Conservation (phyloP, 495 filamentous ascomycete genomes). For the Penicillium daleae region DNA sequence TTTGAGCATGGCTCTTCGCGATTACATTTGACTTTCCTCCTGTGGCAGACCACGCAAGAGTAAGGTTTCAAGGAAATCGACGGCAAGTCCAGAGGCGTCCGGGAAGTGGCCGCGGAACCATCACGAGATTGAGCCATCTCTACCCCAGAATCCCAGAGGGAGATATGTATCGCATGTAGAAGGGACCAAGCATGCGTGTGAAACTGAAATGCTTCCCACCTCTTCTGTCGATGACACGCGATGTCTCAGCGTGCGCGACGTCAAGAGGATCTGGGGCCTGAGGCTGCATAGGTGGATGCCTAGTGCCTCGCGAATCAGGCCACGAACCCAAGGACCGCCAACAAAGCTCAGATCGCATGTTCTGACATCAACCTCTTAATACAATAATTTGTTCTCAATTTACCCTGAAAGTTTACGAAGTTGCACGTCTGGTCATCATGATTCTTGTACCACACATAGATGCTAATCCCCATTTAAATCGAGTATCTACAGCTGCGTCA, state of each 20-base stretch:
- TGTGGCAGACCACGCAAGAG: constrained; percentile 68
- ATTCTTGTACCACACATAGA: constrained; percentile 1
- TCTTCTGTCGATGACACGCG: background rate
- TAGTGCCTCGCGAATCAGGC: background rate
- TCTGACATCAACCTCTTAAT: too few species aligned
- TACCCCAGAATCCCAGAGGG: background rate
- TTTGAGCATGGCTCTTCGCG: constrained; percentile 66
- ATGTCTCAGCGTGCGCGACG: background rate
- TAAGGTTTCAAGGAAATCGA: constrained; percentile 34
- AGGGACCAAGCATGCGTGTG: background rate
- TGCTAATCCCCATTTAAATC: background rate
- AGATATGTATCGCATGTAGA: background rate
- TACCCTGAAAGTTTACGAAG: too few species aligned
- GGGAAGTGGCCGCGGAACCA: background rate
- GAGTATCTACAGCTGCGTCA: constrained; percentile 21
- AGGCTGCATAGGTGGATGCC: background rate
- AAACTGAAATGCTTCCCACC: background rate
- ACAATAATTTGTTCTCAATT: too few species aligned
- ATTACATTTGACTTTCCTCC: constrained; percentile 70
- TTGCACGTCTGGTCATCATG: constrained; percentile 5
- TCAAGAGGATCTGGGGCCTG: background rate
- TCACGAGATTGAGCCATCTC: background rate
- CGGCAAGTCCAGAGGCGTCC: constrained; percentile 10
- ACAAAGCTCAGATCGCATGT: too few species aligned
- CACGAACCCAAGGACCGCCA: background rate